Conservation (phyloP, 805 yeast species). For the Yamadazyma ubonensis region DNA sequence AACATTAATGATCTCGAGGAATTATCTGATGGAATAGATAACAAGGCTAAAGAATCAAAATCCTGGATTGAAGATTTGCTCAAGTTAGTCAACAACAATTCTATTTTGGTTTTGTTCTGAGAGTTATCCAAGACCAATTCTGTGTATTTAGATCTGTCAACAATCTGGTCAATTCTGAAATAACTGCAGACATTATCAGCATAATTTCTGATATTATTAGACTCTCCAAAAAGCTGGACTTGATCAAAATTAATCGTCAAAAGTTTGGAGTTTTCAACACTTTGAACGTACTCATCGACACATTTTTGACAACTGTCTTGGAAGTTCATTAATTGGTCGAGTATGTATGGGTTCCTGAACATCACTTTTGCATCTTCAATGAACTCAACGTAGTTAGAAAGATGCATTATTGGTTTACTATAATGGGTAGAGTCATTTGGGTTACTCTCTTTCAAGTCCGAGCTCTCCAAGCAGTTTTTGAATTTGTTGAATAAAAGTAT, state of each 20-base stretch:
- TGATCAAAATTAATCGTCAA: slow-evolving; percentile 36
- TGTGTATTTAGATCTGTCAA: slow-evolving; percentile 30
- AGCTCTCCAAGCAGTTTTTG: slow-evolving; percentile 14
- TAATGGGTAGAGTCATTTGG: slow-evolving; percentile 20
- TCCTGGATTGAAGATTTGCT: slow-evolving; percentile 16
- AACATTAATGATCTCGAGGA: slow-evolving; percentile 32
- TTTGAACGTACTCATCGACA: slow-evolving; percentile 14
- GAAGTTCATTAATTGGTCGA: slow-evolving; percentile 27
- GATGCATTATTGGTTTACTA: slow-evolving; percentile 33
- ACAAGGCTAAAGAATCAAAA: slow-evolving; percentile 39
- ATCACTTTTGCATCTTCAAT: slow-evolving; percentile 20
- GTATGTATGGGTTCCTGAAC: slow-evolving; percentile 40
- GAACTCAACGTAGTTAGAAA: slow-evolving; percentile 28
- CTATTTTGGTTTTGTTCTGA: slow-evolving; percentile 19
- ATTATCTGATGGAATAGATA: slow-evolving; percentile 21
- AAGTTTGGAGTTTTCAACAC: slow-evolving; percentile 20
- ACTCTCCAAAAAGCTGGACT: slow-evolving; percentile 28
- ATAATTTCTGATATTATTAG: slow-evolving; percentile 11
- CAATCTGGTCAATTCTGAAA: slow-evolving; percentile 36
- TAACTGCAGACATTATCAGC: slow-evolving; percentile 33
- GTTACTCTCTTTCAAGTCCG: slow-evolving; percentile 12
- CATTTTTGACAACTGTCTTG: slow-evolving; percentile 17
- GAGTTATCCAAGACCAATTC: slow-evolving; percentile 19
- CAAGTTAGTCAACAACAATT: slow-evolving; percentile 36
- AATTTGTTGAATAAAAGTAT: slow-evolving; percentile 36